phyloP scores from a whole-genome alignment of 805 yeast species.

The Yamadazyma akitaensis region DNA sequence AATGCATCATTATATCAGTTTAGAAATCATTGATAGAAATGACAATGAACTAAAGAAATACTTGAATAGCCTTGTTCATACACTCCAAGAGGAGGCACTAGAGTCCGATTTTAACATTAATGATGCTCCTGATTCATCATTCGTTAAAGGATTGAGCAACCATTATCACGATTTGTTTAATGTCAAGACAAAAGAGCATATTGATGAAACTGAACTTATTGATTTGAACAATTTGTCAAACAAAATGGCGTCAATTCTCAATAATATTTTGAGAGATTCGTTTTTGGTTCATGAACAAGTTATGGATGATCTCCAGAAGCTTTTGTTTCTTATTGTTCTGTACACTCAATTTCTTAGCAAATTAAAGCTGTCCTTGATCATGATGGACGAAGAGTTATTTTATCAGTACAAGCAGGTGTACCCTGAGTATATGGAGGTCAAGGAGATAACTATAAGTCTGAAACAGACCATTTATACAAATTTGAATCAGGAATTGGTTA shows the following conservation, averaged over 20 bases:
- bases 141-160: slow-evolving; percentile 4
- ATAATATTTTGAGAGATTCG: slow-evolving; percentile 62
- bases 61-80: slow-evolving; percentile 12
- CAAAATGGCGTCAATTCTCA: slow-evolving; percentile 52
- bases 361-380: slow-evolving; percentile 52
- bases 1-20: slow-evolving; percentile 52
- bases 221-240: slow-evolving; percentile 17
- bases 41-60: slow-evolving; percentile 41
- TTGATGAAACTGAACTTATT: slow-evolving; percentile 4
- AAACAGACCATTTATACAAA: slow-evolving; percentile 34
- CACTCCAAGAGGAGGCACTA: slow-evolving; percentile 2
- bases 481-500: slow-evolving; percentile 38
- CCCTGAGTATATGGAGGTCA: slow-evolving; percentile 37
- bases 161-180: slow-evolving; percentile 21
- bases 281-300: slow-evolving; percentile 59
- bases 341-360: slow-evolving; percentile 49
- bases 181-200: slow-evolving; percentile 7
- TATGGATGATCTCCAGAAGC: slow-evolving; percentile 42
- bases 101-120: slow-evolving; percentile 2
- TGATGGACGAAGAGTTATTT: slow-evolving; percentile 47
- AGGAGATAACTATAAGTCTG: slow-evolving; percentile 36
- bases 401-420: slow-evolving; percentile 29
- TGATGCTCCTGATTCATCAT: slow-evolving; percentile 3
- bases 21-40: slow-evolving; percentile 56
- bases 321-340: slow-evolving; percentile 47